Evolutionary conservation across 768 basidiomycete species (phyloP).

Genomic region (Russula sp.): DNA sequence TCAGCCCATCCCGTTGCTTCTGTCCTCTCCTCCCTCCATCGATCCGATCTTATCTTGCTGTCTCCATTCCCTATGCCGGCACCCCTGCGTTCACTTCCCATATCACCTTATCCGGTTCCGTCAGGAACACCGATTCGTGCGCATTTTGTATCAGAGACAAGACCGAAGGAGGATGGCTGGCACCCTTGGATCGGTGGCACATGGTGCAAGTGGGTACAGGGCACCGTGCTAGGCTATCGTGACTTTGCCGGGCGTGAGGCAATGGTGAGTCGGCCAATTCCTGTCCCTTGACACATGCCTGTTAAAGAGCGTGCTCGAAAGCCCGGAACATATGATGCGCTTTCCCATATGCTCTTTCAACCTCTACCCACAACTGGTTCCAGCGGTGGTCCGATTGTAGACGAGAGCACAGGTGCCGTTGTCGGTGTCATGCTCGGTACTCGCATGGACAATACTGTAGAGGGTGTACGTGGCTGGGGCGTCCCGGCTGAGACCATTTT

Average conservation of each 20-base stretch:
- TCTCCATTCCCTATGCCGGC: conserved; percentile 14
- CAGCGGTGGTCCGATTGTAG: conserved; percentile 63
- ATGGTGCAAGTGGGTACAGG: conserved; percentile 47
- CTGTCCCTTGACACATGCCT: neutral
- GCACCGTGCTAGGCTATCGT: conserved; percentile 48
- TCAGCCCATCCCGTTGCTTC: conserved; percentile 32
- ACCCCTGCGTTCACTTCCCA: conserved; percentile 41
- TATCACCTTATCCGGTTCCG: conserved; percentile 55
- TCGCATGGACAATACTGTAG: conserved; percentile 47
- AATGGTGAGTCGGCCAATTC: conserved; percentile 32
- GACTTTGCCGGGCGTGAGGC: conserved; percentile 53
- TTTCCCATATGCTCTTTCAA: conserved; percentile 48
- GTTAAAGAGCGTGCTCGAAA: conserved; percentile 22
- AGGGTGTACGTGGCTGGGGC: conserved; percentile 54
- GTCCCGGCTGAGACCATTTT: conserved; percentile 55
- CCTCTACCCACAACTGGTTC: conserved; percentile 55
- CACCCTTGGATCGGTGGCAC: conserved; percentile 45
- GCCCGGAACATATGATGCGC: conserved; percentile 63
- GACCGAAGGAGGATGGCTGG: conserved; percentile 36
- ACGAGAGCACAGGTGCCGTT: conserved; percentile 52
- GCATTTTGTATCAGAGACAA: conserved; percentile 45
- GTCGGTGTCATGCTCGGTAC: conserved; percentile 58
- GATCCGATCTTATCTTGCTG: conserved; percentile 50
- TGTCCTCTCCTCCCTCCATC: conserved; percentile 50
- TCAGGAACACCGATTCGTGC: conserved; percentile 40